Base-by-base conservation (phyloP, 257 asterid genomes). In the Nicotiana knightiana region DNA sequence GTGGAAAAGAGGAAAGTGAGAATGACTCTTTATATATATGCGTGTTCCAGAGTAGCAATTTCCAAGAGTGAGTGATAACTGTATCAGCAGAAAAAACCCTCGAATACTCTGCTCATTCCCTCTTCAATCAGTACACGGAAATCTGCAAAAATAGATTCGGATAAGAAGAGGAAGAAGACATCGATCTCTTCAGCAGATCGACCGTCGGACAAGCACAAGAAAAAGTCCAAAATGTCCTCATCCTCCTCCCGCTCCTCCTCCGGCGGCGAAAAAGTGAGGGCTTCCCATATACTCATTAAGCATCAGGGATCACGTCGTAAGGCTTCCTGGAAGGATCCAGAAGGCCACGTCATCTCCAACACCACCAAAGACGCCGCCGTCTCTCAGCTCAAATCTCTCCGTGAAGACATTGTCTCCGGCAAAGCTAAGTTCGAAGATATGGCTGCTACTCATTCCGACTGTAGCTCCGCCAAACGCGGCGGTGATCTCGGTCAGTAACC, bases 311-410 rank as follows among this genome's bases (percentile, higher is more conserved):
- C 99, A 76, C 95, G 99, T 81, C 95, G 98, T 58, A 94, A 93
- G 85, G 85, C 97, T 58, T 96, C 98, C 79, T 96, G 98, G 99
- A 96, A 94, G 91, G 99, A 96, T 82, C 98, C 97, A 59, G 98
- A 93, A 32, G 98, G 98, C 70, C 71, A 7, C 21, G 79, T 91
- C 63, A 96, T 96, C 88, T 85, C 93, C 67, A 90, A 88, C 84
- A 96, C 97, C 85, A 88, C 97, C 82, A 89, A 92, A 5, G 97
- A 92, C 1, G 92, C 88, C 6, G 99, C 97, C 73, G 95, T 89
- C 24, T 83, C 95, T 9, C 97, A 91, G 89, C 93, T 96, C 46
- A 77, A 90, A 67, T 85, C 85, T 26, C 88, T 93, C 78, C 97
- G 97, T 55, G 81, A 82, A 13, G 92, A 90, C 76, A 89, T 96